Percentiles rank a stretch among this genome's conserved stretches.
Evolutionary conservation across 208 protist species (phyloP).

Genomic region (Crithidia sp.): DNA sequence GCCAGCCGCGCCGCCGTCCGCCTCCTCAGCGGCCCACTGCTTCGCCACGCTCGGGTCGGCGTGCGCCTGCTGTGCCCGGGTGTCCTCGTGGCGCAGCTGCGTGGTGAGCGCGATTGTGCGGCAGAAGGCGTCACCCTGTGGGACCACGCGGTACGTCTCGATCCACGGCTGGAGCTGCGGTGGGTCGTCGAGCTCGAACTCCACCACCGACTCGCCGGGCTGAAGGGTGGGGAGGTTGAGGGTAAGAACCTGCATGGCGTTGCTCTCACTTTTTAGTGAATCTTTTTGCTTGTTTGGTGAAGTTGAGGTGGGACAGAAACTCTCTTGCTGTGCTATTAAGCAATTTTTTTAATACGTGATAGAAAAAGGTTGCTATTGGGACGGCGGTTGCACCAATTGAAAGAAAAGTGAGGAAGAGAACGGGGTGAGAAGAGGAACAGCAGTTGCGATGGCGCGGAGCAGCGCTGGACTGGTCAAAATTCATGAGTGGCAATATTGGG

Average conservation of each 20-base stretch:
- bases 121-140: slow-evolving; percentile 59
- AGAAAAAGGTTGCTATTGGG: too few species aligned
- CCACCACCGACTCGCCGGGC: slow-evolving; percentile 22
- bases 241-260: slow-evolving; percentile 31
- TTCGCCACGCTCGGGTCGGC: slow-evolving; percentile 47
- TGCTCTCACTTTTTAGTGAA: background rate
- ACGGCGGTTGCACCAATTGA: too few species aligned
- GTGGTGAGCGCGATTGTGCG: slow-evolving; percentile 40
- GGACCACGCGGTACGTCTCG: slow-evolving; percentile 30
- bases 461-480: too few species aligned
- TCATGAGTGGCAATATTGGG: too few species aligned
- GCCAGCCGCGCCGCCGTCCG: slow-evolving; percentile 32
- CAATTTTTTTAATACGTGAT: too few species aligned
- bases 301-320: background rate
- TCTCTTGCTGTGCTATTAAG: too few species aligned
- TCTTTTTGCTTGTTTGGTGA: too few species aligned
- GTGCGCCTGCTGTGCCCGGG: slow-evolving; percentile 48
- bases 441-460: too few species aligned
- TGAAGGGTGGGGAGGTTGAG: slow-evolving; percentile 43
- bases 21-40: slow-evolving; percentile 37
- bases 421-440: too few species aligned
- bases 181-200: slow-evolving; percentile 16
- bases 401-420: too few species aligned
- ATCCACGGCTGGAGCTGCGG: slow-evolving; percentile 34
- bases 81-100: slow-evolving; percentile 48